Conservation (phyloP, 2,329 filamentous ascomycete species). For the Nectriaceae sp. region DNA sequence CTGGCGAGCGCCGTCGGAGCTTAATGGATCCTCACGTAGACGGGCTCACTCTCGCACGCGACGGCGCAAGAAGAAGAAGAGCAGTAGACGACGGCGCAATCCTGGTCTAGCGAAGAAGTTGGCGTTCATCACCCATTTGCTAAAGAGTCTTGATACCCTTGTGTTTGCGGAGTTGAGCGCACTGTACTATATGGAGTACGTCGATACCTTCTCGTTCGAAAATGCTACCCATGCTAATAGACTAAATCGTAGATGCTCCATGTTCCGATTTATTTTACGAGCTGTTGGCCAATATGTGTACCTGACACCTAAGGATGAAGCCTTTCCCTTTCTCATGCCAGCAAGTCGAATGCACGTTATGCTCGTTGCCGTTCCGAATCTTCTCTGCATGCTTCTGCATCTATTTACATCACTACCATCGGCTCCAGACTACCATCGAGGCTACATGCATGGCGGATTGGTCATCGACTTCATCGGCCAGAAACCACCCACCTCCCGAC, state of each 20-base stretch:
- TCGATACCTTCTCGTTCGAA: constrained; percentile 7
- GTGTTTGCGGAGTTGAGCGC: constrained; percentile 66
- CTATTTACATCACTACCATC: constrained; percentile 54
- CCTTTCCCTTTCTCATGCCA: constrained; percentile 56
- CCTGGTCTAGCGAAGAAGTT: constrained; percentile 57
- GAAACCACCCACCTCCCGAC: constrained; percentile 58
- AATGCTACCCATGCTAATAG: constrained; percentile 13
- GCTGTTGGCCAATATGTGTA: constrained; percentile 62
- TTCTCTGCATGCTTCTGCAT: constrained; percentile 63
- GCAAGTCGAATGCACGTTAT: constrained; percentile 58
- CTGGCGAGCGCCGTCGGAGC: constrained; percentile 17
- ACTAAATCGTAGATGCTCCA: constrained; percentile 55
- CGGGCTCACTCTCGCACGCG: constrained; percentile 19
- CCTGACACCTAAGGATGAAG: constrained; percentile 62
- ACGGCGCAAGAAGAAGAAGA: constrained; percentile 39
- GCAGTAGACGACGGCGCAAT: constrained; percentile 38
- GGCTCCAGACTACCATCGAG: constrained; percentile 62
- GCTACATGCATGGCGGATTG: constrained; percentile 68
- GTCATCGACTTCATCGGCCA: constrained; percentile 71
- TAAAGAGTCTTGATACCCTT: constrained; percentile 62
- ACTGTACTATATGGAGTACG: constrained; percentile 72
- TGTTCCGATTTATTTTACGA: constrained; percentile 63
- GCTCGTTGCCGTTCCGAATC: constrained; percentile 58
- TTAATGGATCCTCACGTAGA: constrained; percentile 9
- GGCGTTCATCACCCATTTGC: constrained; percentile 61